Evolutionary conservation across 495 filamentous ascomycete genomes (phyloP).

Genomic region (Astrocystis sublimbata): DNA sequence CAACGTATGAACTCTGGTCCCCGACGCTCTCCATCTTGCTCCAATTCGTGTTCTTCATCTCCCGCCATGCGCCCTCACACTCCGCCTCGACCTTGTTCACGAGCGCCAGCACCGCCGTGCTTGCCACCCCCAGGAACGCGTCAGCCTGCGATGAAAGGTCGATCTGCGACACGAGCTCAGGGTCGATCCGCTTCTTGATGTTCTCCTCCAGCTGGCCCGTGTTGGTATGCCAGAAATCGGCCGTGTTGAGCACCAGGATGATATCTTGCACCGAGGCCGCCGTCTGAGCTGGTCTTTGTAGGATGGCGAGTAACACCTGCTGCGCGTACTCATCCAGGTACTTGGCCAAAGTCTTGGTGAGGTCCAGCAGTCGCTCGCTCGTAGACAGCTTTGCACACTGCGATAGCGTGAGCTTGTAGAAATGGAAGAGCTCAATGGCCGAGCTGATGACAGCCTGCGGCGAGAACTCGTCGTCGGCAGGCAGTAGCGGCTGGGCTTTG

Average conservation of each 20-base stretch:
- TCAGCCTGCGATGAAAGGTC: slow-evolving; percentile 92
- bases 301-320: slow-evolving; percentile 79
- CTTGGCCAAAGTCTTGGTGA: slow-evolving; percentile 83
- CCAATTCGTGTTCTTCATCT: slow-evolving; percentile 98
- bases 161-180: slow-evolving; percentile 68
- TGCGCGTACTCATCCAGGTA: slow-evolving; percentile 96
- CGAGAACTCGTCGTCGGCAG: slow-evolving; percentile 88
- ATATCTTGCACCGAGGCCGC: slow-evolving; percentile 72
- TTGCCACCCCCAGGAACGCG: slow-evolving; percentile 92
- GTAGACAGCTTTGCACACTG: slow-evolving; percentile 97
- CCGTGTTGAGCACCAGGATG: slow-evolving; percentile 88
- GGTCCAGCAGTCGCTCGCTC: slow-evolving; percentile 78
- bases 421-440: slow-evolving; percentile 94
- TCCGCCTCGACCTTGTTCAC: slow-evolving; percentile 80
- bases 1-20: slow-evolving; percentile 91
- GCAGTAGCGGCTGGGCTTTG: slow-evolving; percentile 75
- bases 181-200: slow-evolving; percentile 85
- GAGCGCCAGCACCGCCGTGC: slow-evolving; percentile 78
- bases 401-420: slow-evolving; percentile 85
- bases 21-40: slow-evolving; percentile 90
- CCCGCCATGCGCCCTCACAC: slow-evolving; percentile 85
- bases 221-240: slow-evolving; percentile 95
- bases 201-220: slow-evolving; percentile 91
- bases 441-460: slow-evolving; percentile 86
- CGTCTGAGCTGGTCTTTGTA: slow-evolving; percentile 60